phyloP scores from a whole-genome alignment of 2,329 filamentous ascomycete genomes.

The Lasiodiplodia theobromae region DNA sequence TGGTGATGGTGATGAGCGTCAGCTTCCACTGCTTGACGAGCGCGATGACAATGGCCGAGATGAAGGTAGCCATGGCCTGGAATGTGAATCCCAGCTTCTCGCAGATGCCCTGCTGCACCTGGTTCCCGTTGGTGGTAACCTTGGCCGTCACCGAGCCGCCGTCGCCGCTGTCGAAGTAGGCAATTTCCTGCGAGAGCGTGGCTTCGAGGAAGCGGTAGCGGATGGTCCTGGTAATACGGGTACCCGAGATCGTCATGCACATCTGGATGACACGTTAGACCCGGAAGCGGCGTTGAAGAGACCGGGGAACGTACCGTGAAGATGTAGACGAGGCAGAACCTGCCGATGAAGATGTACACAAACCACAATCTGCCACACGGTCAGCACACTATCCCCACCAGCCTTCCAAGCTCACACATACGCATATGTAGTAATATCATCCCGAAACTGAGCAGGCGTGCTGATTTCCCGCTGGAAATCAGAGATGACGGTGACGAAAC shows the following conservation, averaged over 20 bases:
- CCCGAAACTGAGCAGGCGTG: conserved; percentile 45
- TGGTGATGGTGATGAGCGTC: conserved; percentile 20
- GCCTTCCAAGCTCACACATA: conserved; percentile 11
- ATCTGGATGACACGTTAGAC: background rate
- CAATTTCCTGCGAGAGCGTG: conserved; percentile 70
- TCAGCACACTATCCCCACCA: conserved; percentile 2
- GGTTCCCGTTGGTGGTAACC: conserved; percentile 91
- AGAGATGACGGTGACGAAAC: conserved; percentile 57
- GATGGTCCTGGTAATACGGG: conserved; percentile 54
- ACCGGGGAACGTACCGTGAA: conserved; percentile 64
- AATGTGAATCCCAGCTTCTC: conserved; percentile 62
- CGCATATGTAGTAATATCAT: conserved; percentile 49
- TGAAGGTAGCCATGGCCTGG: conserved; percentile 71
- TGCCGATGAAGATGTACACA: conserved; percentile 43
- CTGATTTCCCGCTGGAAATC: conserved; percentile 47
- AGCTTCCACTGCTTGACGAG: conserved; percentile 23
- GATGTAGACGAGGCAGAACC: conserved; percentile 47
- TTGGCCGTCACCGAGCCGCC: conserved; percentile 86
- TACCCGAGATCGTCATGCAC: conserved; percentile 73
- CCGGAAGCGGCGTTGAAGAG: background rate
- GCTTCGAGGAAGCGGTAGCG: conserved; percentile 64
- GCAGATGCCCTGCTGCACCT: conserved; percentile 85
- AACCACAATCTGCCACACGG: conserved; percentile 43
- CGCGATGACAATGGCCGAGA: conserved; percentile 72
- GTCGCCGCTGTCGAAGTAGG: conserved; percentile 66